Conservation (phyloP, 1,284 basidiomycete genomes). For the Malassezia equina region DNA sequence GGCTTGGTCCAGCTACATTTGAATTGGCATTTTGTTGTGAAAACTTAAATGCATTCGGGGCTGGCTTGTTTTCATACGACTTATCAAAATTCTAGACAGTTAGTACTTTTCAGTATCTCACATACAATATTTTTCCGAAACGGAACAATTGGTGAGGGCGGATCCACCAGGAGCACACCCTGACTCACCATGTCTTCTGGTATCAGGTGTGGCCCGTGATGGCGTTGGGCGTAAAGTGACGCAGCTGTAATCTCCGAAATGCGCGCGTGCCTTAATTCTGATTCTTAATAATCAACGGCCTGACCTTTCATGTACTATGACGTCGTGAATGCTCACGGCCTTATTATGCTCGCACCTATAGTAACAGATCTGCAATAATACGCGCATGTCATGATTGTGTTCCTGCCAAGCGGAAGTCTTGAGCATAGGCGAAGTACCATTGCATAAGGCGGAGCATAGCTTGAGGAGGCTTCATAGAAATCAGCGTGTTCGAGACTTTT, state of each 20-base stretch:
- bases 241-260: too few relatives aligned
- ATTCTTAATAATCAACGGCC: too few relatives aligned
- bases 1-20: not conserved
- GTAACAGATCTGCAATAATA: not conserved
- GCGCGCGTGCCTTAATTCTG: too few relatives aligned
- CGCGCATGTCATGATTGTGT: not conserved
- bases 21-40: not conserved
- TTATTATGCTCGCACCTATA: too few relatives aligned
- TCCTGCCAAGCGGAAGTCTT: conserved; percentile 31
- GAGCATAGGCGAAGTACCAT: conserved; percentile 16
- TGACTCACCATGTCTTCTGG: not conserved
- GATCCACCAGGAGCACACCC: not conserved
- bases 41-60: not conserved
- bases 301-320: too few relatives aligned
- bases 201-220: not conserved
- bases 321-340: too few relatives aligned
- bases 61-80: not conserved
- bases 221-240: not conserved
- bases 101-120: not conserved
- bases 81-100: not conserved
- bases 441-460: conserved; percentile 28
- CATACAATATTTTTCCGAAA: not conserved
- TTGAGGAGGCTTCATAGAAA: conserved; percentile 61
- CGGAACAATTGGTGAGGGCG: not conserved
- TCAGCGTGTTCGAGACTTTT: conserved; percentile 83